Conservation (phyloP, 768 basidiomycete species). For the Mycena venus region DNA sequence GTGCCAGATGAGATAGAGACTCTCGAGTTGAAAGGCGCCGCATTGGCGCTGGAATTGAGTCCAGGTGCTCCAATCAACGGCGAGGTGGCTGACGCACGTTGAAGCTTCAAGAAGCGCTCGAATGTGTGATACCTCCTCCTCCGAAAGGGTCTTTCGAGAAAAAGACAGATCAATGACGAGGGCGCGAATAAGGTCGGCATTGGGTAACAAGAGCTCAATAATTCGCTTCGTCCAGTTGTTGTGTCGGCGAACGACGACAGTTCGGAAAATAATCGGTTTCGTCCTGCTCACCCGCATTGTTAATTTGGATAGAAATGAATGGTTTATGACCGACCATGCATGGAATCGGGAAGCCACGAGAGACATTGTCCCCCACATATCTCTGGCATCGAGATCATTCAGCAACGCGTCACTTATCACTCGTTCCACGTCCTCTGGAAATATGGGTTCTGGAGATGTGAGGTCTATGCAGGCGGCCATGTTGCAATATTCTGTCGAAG, state of each 20-base stretch:
- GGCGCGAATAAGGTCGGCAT: background rate
- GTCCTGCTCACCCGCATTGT: background rate
- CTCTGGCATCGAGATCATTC: background rate
- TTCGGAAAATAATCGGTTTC: conserved; percentile 2
- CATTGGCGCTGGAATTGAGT: background rate
- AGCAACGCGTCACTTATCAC: background rate
- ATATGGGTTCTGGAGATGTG: background rate
- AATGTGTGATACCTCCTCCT: background rate
- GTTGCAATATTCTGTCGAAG: too few relatives aligned
- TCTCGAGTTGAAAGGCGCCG: background rate
- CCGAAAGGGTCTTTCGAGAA: background rate
- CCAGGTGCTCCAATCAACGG: conserved; percentile 13
- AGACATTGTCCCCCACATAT: background rate
- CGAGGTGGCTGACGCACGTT: background rate
- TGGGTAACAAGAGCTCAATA: background rate
- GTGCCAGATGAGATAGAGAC: conserved; percentile 20
- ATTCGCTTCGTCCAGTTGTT: conserved; percentile 5
- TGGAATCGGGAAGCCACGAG: conserved; percentile 3
- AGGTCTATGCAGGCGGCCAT: too few relatives aligned
- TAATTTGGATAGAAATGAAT: background rate
- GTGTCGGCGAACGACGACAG: background rate
- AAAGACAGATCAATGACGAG: background rate
- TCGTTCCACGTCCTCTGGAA: conserved; percentile 10
- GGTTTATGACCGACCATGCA: background rate
- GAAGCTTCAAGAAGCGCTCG: background rate